phyloP scores from a whole-genome alignment of 345 rosid species.

The Linum usitatissimum region DNA sequence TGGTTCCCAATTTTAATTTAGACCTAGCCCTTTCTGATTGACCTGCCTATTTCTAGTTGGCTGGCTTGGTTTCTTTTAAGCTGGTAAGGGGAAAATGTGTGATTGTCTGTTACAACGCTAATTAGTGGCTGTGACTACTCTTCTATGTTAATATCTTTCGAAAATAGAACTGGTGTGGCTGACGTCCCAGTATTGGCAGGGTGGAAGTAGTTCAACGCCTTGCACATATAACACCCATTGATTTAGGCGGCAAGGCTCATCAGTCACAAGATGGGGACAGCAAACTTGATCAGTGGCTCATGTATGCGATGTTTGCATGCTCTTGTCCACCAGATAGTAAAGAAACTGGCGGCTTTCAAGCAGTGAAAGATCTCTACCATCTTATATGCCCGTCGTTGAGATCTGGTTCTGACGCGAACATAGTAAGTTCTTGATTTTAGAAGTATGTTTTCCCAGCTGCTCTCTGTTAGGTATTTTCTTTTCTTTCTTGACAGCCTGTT shows the following conservation, averaged over 20 bases:
- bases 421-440: conserved; percentile 38
- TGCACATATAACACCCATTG: conserved; percentile 79
- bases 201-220: conserved; percentile 69
- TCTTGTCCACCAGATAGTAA: conserved; percentile 86
- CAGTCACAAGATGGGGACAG: conserved; percentile 84
- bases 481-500: not conserved
- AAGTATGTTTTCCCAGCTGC: not conserved
- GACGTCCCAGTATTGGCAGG: conserved; percentile 35
- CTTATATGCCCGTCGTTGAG: conserved; percentile 77
- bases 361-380: conserved; percentile 80
- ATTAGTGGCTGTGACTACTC: not conserved
- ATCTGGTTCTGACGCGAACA: conserved; percentile 77
- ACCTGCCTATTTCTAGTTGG: not conserved
- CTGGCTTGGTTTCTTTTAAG: not conserved
- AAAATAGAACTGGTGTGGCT: not conserved
- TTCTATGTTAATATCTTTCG: no score
- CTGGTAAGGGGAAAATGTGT: not conserved
- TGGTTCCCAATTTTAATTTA: no score
- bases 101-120: not conserved
- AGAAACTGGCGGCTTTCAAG: conserved; percentile 71
- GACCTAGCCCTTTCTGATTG: not conserved
- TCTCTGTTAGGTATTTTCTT: not conserved
- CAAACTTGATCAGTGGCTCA: conserved; percentile 95
- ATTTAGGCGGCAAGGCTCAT: conserved; percentile 87
- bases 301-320: conserved; percentile 92